Percentiles rank a stretch among this genome's conserved stretches.
Conservation (phyloP, 1,284 basidiomycete genomes). For the Blastosporella zonata region DNA sequence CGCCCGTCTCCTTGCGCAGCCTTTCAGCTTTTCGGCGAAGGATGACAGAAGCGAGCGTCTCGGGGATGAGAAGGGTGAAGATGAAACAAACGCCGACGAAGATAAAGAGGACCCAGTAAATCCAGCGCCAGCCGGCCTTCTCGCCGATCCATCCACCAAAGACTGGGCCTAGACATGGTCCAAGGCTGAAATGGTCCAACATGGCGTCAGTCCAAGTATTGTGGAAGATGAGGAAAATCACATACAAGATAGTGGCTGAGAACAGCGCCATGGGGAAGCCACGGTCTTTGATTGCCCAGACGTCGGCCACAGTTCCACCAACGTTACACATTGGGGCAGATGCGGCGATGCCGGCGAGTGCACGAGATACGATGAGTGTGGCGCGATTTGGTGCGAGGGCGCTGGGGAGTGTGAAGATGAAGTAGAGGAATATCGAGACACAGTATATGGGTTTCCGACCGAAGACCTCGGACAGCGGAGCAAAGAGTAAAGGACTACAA, state of each 20-base stretch:
- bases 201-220: neutral
- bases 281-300: slow-evolving; percentile 61
- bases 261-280: slow-evolving; percentile 65
- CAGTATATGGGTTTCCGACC: slow-evolving; percentile 51
- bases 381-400: slow-evolving; percentile 60
- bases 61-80: slow-evolving; percentile 53
- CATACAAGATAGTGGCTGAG: slow-evolving; percentile 55
- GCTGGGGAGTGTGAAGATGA: slow-evolving; percentile 59
- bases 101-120: slow-evolving; percentile 61
- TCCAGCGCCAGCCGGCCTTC: slow-evolving; percentile 49
- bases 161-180: slow-evolving; percentile 49
- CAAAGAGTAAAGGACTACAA: slow-evolving; percentile 33
- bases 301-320: slow-evolving; percentile 44
- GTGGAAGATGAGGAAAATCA: neutral
- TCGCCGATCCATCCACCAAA: slow-evolving; percentile 49
- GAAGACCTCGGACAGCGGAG: slow-evolving; percentile 44
- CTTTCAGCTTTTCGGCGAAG: slow-evolving; percentile 38
- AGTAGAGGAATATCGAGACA: slow-evolving; percentile 55
- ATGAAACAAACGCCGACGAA: slow-evolving; percentile 47
- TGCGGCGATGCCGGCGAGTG: slow-evolving; percentile 58
- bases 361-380: slow-evolving; percentile 58
- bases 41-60: slow-evolving; percentile 51
- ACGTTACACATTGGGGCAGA: slow-evolving; percentile 40
- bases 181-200: slow-evolving; percentile 32
- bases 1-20: slow-evolving; percentile 33